These are phyloP conservation scores for Vaccinium macrocarpon DNA, from an alignment of 148 eudicot species.

Conservation along the genomic window DNA sequence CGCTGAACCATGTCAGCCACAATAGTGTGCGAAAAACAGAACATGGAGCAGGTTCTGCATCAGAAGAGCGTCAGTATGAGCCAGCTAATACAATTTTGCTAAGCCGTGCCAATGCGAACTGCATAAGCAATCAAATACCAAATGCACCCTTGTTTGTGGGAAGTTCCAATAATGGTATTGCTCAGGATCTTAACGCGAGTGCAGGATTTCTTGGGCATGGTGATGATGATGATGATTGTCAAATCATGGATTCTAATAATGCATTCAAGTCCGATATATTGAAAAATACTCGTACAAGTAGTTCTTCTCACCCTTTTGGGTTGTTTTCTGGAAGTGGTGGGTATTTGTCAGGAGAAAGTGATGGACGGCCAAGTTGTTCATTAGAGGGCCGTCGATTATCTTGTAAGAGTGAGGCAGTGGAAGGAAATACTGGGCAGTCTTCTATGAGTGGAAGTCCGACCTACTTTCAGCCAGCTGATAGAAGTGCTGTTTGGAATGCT, in stretches of 20 bases:
- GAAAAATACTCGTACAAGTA: conserved; percentile 29
- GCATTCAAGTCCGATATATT: conserved; percentile 31
- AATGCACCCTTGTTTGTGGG: conserved; percentile 28
- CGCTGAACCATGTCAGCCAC: conserved; percentile 14
- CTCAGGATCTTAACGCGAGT: conserved; percentile 43
- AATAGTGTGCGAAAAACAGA: conserved; percentile 30
- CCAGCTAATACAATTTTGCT: conserved; percentile 32
- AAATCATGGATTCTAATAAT: conserved; percentile 33
- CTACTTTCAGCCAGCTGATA: conserved; percentile 39
- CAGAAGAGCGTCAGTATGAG: conserved; percentile 38
- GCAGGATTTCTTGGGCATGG: conserved; percentile 32
- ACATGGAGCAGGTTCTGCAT: conserved; percentile 22
- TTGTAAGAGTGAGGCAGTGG: conserved; percentile 76
- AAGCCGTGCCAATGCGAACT: conserved; percentile 38
- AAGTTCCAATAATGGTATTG: conserved; percentile 30
- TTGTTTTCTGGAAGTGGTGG: conserved; percentile 49
- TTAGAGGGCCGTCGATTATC: conserved; percentile 60
- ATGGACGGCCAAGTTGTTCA: conserved; percentile 49
- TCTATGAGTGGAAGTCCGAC: conserved; percentile 57
- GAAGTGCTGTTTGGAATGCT: conserved; percentile 41
- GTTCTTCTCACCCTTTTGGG: conserved; percentile 48
- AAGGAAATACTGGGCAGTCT: conserved; percentile 66
- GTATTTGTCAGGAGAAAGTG: conserved; percentile 48
- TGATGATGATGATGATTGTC: conserved; percentile 38
- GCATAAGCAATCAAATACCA: conserved; percentile 26